phyloP scores from a whole-genome alignment of 2,329 filamentous ascomycete genomes.

The Trichoderma lentiforme region DNA sequence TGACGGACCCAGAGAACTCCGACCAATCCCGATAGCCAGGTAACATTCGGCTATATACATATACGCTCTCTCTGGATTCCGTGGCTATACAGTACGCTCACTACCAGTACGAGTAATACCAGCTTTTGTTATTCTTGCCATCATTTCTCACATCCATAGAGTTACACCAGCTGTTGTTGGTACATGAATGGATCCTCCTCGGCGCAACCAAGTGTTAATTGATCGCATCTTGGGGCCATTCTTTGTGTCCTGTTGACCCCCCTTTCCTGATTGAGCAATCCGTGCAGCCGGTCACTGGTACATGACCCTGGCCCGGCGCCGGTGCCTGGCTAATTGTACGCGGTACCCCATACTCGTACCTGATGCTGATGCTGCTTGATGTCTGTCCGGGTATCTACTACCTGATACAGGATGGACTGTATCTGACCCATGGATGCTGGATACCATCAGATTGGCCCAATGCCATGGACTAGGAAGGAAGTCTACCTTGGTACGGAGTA shows the following conservation, averaged over 20 bases:
- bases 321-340: not conserved
- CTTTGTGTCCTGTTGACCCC: not conserved
- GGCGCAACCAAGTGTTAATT: not conserved
- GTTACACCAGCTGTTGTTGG: not conserved
- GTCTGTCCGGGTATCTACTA: not conserved
- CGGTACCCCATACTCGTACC: not conserved
- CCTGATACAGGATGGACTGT: not conserved
- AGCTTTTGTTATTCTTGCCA: not conserved
- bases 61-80: not conserved
- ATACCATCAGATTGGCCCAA: not conserved
- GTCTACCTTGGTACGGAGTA: not conserved
- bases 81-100: not conserved
- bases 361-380: not conserved
- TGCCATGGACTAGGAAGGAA: not conserved
- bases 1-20: not conserved
- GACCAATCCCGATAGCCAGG: not conserved
- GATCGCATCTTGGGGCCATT: not conserved
- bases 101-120: not conserved
- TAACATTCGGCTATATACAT: not conserved
- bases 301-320: not conserved
- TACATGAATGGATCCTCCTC: not conserved
- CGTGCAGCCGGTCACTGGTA: not conserved
- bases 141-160: not conserved
- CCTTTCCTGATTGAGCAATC: not conserved
- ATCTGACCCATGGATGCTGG: not conserved